These are phyloP conservation scores for Pontederia paniculata DNA, from an alignment of 176 grass and related monocot species.

Conservation along the genomic window DNA sequence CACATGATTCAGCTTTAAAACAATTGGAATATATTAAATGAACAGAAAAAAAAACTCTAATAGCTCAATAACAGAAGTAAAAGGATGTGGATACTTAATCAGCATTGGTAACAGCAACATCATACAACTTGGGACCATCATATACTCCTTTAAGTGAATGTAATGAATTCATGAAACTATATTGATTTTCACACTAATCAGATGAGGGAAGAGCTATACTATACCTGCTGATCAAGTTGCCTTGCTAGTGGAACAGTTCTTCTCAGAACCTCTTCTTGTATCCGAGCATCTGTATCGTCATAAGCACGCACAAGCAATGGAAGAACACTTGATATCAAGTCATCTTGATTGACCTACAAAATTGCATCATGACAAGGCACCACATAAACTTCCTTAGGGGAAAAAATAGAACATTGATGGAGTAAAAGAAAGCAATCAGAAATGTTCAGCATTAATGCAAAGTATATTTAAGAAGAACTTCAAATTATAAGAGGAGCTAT, in stretches of 20 bases:
- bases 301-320: conserved; percentile 84
- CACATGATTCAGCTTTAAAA: neutral
- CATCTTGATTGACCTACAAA: conserved; percentile 52
- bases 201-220: no score
- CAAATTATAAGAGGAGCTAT: no score
- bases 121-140: neutral
- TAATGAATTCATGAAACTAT: neutral
- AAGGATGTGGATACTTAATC: no score
- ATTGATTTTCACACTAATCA: neutral
- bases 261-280: conserved; percentile 88
- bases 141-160: neutral
- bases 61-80: neutral
- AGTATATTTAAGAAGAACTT: no score
- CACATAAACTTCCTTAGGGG: neutral
- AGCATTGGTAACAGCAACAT: neutral
- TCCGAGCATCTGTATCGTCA: conserved; percentile 85
- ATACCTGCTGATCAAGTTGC: conserved; percentile 76
- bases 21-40: neutral
- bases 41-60: neutral
- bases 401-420: neutral
- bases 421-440: neutral
- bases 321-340: conserved; percentile 70
- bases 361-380: neutral
- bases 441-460: neutral
- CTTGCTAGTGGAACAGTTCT: conserved; percentile 58